These are phyloP conservation scores for Monosporozyma yasuniensis DNA, from an alignment of 805 yeast species.

Conservation along the genomic window DNA sequence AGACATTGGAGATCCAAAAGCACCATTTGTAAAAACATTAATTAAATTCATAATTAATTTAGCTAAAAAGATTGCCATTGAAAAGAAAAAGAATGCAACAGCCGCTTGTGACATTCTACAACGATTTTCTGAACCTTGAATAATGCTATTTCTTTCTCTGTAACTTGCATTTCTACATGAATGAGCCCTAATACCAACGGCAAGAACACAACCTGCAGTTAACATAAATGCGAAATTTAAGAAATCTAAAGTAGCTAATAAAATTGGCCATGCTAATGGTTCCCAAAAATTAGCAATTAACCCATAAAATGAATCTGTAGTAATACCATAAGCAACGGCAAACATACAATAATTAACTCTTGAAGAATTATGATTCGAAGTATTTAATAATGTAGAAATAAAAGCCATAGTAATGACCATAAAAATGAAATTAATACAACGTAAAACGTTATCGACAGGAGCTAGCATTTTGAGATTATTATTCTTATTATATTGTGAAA, in stretches of 20 bases:
- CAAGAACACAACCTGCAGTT: constrained; percentile 89
- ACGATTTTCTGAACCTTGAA: constrained; percentile 72
- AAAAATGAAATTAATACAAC: constrained; percentile 65
- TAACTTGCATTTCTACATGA: constrained; percentile 66
- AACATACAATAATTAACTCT: constrained; percentile 86
- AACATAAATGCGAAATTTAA: constrained; percentile 84
- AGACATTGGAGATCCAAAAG: constrained; percentile 11
- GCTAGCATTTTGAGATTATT: constrained; percentile 41
- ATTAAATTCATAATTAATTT: constrained; percentile 45
- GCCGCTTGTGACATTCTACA: constrained; percentile 92
- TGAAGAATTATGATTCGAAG: constrained; percentile 45
- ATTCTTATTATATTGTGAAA: neutral
- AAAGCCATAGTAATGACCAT: constrained; percentile 75
- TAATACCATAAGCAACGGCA: constrained; percentile 75
- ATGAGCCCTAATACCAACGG: constrained; percentile 78
- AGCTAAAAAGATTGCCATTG: constrained; percentile 65
- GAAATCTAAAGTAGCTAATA: constrained; percentile 68
- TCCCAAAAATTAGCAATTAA: constrained; percentile 63
- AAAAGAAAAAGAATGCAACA: constrained; percentile 73
- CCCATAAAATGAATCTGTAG: constrained; percentile 74
- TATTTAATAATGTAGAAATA: constrained; percentile 74
- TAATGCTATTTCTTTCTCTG: constrained; percentile 53
- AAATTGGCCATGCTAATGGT: constrained; percentile 72
- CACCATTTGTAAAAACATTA: constrained; percentile 38
- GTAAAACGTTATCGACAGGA: constrained; percentile 62